Percentiles rank a stretch among this genome's conserved stretches.
phyloP scores from a whole-genome alignment of 176 grass and related monocot species.

The Melocanna baccifera region DNA sequence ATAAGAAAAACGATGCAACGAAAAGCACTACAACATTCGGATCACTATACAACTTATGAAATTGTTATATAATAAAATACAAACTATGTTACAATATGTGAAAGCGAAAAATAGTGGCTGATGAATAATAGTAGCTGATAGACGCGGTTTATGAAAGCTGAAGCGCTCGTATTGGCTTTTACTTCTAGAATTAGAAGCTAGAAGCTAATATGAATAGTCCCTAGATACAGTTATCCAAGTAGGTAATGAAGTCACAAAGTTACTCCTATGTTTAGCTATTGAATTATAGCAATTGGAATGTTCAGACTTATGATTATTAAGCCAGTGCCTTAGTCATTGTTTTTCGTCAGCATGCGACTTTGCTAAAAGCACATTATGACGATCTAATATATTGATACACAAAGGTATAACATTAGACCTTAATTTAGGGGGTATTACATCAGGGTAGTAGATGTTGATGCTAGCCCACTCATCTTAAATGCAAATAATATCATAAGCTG shows the following conservation, averaged over 20 bases:
- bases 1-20: no score
- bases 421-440: slow-evolving; percentile 20
- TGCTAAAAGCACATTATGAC: slow-evolving; percentile 5
- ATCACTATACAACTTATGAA: no score
- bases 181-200: no score
- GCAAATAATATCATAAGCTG: slow-evolving; percentile 5
- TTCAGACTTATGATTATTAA: slow-evolving; percentile 16
- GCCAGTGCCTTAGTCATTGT: not conserved
- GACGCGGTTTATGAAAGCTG: no score
- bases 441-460: slow-evolving; percentile 28
- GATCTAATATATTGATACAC: slow-evolving; percentile 11
- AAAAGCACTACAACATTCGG: no score
- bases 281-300: slow-evolving; percentile 33
- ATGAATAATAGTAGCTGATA: no score
- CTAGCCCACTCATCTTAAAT: slow-evolving; percentile 39
- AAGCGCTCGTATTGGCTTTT: no score
- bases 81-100: no score
- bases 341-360: slow-evolving; percentile 28
- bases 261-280: not conserved
- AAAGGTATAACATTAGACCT: slow-evolving; percentile 19
- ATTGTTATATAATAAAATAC: no score
- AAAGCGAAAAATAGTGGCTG: no score
- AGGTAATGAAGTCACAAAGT: not conserved
- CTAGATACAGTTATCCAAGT: not conserved
- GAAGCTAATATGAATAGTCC: no score